Evolutionary conservation across 1,284 basidiomycete species (phyloP).

Genomic region (Sanghuangporus baumii): DNA sequence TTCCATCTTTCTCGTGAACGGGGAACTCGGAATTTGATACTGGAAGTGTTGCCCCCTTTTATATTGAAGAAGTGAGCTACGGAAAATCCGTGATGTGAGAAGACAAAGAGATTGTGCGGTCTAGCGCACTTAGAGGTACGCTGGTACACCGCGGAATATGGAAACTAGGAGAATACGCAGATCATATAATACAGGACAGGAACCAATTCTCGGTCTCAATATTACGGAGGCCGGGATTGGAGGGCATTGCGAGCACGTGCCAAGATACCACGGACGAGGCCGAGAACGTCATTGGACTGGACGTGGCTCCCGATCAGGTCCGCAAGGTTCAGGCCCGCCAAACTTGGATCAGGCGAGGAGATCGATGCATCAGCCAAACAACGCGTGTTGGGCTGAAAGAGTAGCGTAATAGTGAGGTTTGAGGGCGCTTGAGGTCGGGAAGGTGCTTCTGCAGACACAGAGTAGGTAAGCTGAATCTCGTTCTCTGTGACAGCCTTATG

Average conservation of each 20-base stretch:
- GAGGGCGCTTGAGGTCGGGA: not conserved
- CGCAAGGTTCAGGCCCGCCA: slow-evolving; percentile 45
- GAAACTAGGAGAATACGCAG: not conserved
- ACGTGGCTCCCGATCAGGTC: slow-evolving; percentile 61
- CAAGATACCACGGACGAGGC: slow-evolving; percentile 63
- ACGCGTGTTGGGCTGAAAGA: slow-evolving; percentile 65
- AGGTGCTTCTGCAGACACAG: not conserved
- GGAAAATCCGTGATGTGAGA: no score
- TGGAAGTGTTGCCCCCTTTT: no score
- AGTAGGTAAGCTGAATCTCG: slow-evolving; percentile 67
- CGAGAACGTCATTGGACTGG: slow-evolving; percentile 64
- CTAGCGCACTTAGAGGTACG: no score
- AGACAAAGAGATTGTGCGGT: no score
- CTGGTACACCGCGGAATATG: not conserved
- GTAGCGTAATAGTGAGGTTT: slow-evolving; percentile 40
- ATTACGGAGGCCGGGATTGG: slow-evolving; percentile 22
- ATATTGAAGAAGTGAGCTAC: no score
- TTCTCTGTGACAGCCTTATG: slow-evolving; percentile 62
- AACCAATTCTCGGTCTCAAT: not conserved
- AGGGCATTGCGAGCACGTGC: slow-evolving; percentile 32
- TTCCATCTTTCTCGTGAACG: no score
- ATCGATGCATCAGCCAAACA: slow-evolving; percentile 54
- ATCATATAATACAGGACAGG: not conserved
- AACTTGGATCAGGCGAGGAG: slow-evolving; percentile 37
- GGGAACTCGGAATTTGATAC: no score